Conservation (phyloP, 257 asterid genomes). For the Primulina tabacum region DNA sequence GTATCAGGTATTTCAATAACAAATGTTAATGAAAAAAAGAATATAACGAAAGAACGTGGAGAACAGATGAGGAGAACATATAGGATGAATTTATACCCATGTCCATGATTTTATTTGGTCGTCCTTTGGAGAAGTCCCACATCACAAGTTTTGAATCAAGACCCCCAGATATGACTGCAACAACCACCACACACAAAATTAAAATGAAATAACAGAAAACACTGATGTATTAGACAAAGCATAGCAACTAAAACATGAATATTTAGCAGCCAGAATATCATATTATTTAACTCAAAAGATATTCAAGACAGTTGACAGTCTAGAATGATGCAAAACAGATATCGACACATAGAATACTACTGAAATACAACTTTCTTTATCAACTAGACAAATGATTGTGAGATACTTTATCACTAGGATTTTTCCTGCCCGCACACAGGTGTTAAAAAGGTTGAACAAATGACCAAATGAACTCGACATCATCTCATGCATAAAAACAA, state of each 20-base stretch:
- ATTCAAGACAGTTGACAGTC: neutral
- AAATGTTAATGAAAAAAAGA: neutral
- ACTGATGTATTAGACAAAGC: neutral
- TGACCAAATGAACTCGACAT: neutral
- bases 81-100: conserved; percentile 55
- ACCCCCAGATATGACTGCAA: conserved; percentile 88
- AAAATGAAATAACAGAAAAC: conserved; percentile 3
- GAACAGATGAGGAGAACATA: conserved; percentile 5
- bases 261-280: neutral
- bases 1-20: conserved; percentile 31
- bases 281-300: neutral
- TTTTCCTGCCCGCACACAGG: neutral
- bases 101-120: conserved; percentile 65
- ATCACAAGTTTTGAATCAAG: conserved; percentile 83
- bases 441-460: conserved; percentile 3
- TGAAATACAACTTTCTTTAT: neutral
- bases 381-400: too few relatives aligned
- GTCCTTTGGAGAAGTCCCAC: conserved; percentile 97
- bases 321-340: neutral
- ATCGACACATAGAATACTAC: neutral
- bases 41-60: neutral
- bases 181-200: conserved; percentile 10
- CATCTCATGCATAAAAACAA: conserved; percentile 1
- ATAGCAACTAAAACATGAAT: conserved; percentile 7
- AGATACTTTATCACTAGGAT: neutral